Base-by-base conservation (phyloP, 805 yeast genomes). In the Wickerhamomyces hampshirensis region DNA sequence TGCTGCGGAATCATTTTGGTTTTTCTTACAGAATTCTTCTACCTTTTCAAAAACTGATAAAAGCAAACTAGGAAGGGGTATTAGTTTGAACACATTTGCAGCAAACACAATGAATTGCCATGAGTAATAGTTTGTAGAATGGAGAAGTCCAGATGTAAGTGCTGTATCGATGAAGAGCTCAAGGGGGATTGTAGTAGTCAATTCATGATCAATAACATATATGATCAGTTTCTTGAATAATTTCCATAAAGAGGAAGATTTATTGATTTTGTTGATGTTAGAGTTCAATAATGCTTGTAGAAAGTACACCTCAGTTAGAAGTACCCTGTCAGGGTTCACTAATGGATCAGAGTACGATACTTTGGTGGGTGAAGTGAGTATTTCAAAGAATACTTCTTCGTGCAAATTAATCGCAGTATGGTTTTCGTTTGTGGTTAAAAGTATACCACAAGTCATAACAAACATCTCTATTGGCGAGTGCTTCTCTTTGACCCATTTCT, bases 171-270 rank as follows among this genome's bases (percentile, higher is more conserved):
- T 26, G 29, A 49, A 51, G 38, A 48, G 42, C 2, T 9, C 5
- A 1, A 16, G 14, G 1, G 46, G 39, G 1, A 44, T 7, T 9
- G 27, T 26, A 8, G 18, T 11, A 5, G 30, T 4, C 12, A 17
- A 16, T 0, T 19, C 4, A 0, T 31, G 23, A 13, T 36, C 49
- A 15, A 17, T 15, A 6, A 30, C 34, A 17, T 23, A 26, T 6
- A 55, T 39, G 31, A 45, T 50, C 8, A 65, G 32, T 36, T 56
- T 57, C 26, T 55, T 57, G 41, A 60, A 57, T 7, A 58, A 37
- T 6, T 44, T 40, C 69, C 69, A 65, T 17, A 63, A 32, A 5
- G 67, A 56, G 2, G 69, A 60, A 1, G 69, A 65, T 40, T 64
- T 64, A 44, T 65, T 65, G 17, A 62, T 28, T 26, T 55, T 55